Evolutionary conservation across 2,329 filamentous ascomycete genomes (phyloP), one percentile per base, ranked within the genome.

Genomic region (Metarhizium guizhouense): DNA sequence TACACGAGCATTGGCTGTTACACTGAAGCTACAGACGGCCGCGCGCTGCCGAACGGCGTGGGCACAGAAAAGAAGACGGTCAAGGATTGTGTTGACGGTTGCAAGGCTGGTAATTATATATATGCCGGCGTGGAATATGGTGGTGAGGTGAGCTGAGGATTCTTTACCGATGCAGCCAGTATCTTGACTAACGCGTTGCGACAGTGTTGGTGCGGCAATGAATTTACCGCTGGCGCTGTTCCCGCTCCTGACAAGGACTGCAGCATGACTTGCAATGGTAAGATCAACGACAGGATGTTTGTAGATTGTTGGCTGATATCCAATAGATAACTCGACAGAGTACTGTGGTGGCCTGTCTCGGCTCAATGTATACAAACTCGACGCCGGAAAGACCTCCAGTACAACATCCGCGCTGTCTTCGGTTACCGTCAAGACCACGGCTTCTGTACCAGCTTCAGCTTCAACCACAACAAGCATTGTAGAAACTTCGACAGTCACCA

Each of bases 61-160:
- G 54, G 55, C 0, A 64, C 64, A 0, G 58, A 64, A 7, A 62
- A 63, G 1, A 62, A 62, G 38, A 72, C 70, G 0, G 69, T 74
- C 0, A 65, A 66, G 3, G 56, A 57, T 1, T 74, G 72, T 49
- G 59, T 73, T 0, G 58, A 59, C 1, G 68, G 65, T 13, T 74
- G 72, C 52, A 65, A 64, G n/a, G 57, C 51, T 1, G 51, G 52
- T 0, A 57, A 43, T 3, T 72, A 69, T 30, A 50, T 56, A 0
- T 69, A 68, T 8, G 70, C 69, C 3, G 72, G 71, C 18, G 43
- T 73, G 0, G 69, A 74, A 49, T 73, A 73, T n/a, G 70, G 70
- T 1, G 69, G 70, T 45, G 71, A 74, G 59, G 67, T 66, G 43
- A 58, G 66, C 25, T 45, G 25, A 49, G 20, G 8, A 49, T 48